phyloP scores from a whole-genome alignment of 176 grass and related monocot species.

The Chrysopogon serrulatus region DNA sequence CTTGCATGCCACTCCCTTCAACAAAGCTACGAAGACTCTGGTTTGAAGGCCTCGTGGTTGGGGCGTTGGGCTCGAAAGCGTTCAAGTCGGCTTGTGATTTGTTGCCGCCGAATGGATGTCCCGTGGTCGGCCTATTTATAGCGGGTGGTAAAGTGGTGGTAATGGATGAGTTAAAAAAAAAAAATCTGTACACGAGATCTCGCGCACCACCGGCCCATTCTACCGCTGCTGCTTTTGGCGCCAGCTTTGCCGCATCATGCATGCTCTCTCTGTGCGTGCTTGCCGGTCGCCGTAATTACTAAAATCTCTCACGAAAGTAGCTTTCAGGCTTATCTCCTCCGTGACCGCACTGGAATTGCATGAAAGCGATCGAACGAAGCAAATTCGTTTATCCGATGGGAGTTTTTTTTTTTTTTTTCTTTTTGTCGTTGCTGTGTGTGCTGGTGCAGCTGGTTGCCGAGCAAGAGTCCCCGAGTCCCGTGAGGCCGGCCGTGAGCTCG shows the following conservation, averaged over 20 bases:
- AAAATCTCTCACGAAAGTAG: slow-evolving; percentile 4
- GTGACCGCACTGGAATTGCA: slow-evolving; percentile 33
- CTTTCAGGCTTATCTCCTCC: slow-evolving; percentile 33
- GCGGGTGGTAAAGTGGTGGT: background rate
- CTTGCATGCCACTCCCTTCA: background rate
- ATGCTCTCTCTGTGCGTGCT: background rate
- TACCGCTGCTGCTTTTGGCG: background rate
- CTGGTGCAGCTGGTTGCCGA: background rate
- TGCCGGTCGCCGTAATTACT: background rate
- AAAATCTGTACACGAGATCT: background rate
- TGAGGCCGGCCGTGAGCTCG: slow-evolving; percentile 17
- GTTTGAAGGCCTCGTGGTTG: background rate
- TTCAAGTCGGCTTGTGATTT: background rate
- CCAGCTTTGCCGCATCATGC: background rate
- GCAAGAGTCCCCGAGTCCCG: background rate
- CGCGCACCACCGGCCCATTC: slow-evolving; percentile 35
- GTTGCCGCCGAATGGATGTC: slow-evolving; percentile 30
- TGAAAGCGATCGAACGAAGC: slow-evolving; percentile 12
- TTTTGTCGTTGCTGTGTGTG: background rate
- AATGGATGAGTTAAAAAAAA: background rate
- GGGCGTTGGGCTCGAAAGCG: background rate
- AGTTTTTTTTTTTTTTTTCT: no score
- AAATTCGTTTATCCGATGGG: background rate
- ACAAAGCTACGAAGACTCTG: background rate
- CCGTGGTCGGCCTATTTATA: slow-evolving; percentile 27